These are phyloP conservation scores for Kodamaea restingae DNA, from an alignment of 805 yeast species.

Conservation along the genomic window DNA sequence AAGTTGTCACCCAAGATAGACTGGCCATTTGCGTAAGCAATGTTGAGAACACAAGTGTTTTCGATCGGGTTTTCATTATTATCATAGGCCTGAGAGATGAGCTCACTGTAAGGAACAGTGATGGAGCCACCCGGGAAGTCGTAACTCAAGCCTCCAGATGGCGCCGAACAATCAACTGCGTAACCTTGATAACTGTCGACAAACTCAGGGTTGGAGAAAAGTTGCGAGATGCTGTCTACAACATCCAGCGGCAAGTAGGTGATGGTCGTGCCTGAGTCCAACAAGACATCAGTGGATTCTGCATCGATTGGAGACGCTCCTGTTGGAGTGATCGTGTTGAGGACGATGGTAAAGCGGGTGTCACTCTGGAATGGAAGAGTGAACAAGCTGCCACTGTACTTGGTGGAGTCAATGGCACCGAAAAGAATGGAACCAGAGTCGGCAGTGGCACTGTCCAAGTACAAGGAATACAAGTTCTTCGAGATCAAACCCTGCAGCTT, in stretches of 20 bases:
- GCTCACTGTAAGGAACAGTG: slow-evolving; percentile 1
- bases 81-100: neutral
- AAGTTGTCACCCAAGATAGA: slow-evolving; percentile 26
- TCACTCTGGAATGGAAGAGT: slow-evolving; percentile 19
- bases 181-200: neutral
- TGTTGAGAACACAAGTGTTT: neutral
- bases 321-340: slow-evolving; percentile 3
- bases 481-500: slow-evolving; percentile 54
- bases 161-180: neutral
- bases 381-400: slow-evolving; percentile 48
- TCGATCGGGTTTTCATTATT: neutral
- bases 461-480: slow-evolving; percentile 59
- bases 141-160: slow-evolving; percentile 1
- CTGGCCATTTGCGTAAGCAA: neutral
- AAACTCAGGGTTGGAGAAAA: neutral
- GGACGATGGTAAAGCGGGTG: neutral
- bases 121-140: slow-evolving; percentile 1
- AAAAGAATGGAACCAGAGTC: slow-evolving; percentile 53
- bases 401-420: slow-evolving; percentile 68
- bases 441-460: slow-evolving; percentile 43
- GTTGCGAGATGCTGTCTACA: neutral
- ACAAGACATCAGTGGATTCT: slow-evolving; percentile 32
- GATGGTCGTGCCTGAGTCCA: slow-evolving; percentile 60
- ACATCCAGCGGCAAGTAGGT: slow-evolving; percentile 14
- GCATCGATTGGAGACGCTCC: neutral